Base-by-base conservation (phyloP, 2,329 filamentous ascomycete species). In the Aspergillus pseudoterreus region DNA sequence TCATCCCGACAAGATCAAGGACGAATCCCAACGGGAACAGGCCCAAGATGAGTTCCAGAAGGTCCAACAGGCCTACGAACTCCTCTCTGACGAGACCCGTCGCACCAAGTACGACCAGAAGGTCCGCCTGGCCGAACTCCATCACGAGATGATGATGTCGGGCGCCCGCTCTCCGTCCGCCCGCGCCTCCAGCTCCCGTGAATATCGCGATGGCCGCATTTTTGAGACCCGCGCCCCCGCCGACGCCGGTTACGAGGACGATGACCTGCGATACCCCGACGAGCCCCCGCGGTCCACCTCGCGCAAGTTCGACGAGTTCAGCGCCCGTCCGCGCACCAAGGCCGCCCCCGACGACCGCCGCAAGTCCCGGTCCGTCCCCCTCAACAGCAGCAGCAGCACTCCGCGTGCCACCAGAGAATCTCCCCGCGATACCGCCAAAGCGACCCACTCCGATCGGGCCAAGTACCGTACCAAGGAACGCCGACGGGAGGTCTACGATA, bases 61-160 rank as follows among this genome's bases (percentile, higher is more conserved):
- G 68, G 89, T 97, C 32, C 92, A 96, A 70, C 84, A 92, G 63
- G 92, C 94, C 46, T 99, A 96, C 72, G 94, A 97, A 72, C 78
- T 94, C 27, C 82, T 99, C 54, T 88, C 84, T 64, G 86, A 96
- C 66, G 87, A 92, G 24, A 78, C 75, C 6, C 83, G 86, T 66
- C 80, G 90, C 53, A 72, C 77, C 52, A 84, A 85, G 59, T 96
- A 96, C 70, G 90, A 97, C 71, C 84, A 90, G 47, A 81, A 86
- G 66, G 78, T 87, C 55, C 83, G 79, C 62, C 71, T 92, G 56
- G 82, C 82, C 46, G 82, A 86, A 66, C 73, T 90, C 63, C 81
- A 81, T 66, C 83, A 73, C 56, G 78, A 84, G 58, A 71, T 75
- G 54, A 70, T 77, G 61, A 30, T 30, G 27, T 9, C 27, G 6